Conservation (phyloP, 1,284 basidiomycete species). For the Naganishia liquefaciens region DNA sequence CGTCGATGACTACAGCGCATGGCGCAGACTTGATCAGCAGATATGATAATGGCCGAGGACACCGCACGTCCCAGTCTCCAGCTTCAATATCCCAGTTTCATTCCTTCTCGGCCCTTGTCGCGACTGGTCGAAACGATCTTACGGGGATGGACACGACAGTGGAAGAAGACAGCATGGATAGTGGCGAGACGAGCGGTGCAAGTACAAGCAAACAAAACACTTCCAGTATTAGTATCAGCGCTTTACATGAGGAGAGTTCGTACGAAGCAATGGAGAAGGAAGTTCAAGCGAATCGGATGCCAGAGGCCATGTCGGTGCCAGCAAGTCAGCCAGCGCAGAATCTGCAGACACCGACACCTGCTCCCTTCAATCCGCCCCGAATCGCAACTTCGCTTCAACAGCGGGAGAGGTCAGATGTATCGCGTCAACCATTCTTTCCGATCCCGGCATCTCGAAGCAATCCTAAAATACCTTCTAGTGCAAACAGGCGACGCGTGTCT, state of each 20-base stretch:
- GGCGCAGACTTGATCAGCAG: background rate
- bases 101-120: conserved; percentile 18
- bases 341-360: conserved; percentile 4
- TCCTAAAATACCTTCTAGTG: background rate
- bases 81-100: background rate
- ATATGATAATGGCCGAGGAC: conserved; percentile 8
- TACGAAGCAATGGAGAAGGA: conserved; percentile 26
- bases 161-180: conserved; percentile 5
- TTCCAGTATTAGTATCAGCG: conserved; percentile 17
- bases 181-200: conserved; percentile 17
- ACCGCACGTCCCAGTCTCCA: conserved; percentile 15
- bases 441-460: conserved; percentile 2
- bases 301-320: background rate
- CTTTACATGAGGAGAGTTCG: conserved; percentile 18
- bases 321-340: background rate
- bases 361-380: conserved; percentile 3
- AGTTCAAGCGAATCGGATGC: conserved; percentile 5
- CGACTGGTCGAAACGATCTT: background rate
- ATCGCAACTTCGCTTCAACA: background rate
- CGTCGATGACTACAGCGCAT: background rate
- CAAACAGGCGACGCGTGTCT: background rate
- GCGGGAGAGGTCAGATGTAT: background rate
- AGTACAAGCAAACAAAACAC: conserved; percentile 4
- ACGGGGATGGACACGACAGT: conserved; percentile 23
- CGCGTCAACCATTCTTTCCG: conserved; percentile 19